These are phyloP conservation scores for Nakazawaea wickerhamii DNA, from an alignment of 805 yeast genomes.

Conservation along the genomic window DNA sequence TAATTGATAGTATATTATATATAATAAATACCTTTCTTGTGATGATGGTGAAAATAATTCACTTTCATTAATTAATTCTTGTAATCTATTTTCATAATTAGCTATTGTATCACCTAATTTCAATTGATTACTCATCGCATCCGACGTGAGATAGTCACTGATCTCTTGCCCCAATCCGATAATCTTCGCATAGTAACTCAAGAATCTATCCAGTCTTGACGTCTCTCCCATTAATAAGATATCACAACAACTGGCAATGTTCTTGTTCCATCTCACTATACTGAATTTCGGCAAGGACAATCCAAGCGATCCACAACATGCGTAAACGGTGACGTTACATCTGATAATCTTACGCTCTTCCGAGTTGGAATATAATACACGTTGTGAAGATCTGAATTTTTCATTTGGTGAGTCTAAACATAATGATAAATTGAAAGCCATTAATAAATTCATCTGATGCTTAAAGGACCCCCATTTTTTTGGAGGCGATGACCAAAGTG, in stretches of 20 bases:
- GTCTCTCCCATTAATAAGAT: constrained; percentile 31
- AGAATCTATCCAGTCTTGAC: constrained; percentile 32
- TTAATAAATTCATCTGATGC: constrained; percentile 43
- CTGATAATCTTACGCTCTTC: constrained; percentile 34
- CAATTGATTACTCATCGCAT: constrained; percentile 9
- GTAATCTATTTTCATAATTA: constrained; percentile 34
- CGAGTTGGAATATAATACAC: constrained; percentile 23
- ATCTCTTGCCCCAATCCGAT: constrained; percentile 48
- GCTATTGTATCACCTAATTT: constrained; percentile 8
- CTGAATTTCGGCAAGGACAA: constrained; percentile 46
- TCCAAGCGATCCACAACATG: constrained; percentile 47
- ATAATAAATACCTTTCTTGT: constrained; percentile 33
- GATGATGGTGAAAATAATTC: constrained; percentile 29
- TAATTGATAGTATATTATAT: constrained; percentile 44
- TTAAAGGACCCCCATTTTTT: constrained; percentile 46
- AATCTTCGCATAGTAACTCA: constrained; percentile 39
- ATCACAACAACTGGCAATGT: constrained; percentile 34
- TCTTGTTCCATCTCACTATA: constrained; percentile 42
- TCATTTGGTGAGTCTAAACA: constrained; percentile 45
- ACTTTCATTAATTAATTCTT: constrained; percentile 34
- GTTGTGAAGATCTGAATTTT: constrained; percentile 21
- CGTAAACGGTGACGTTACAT: constrained; percentile 41
- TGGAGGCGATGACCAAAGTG: constrained; percentile 52
- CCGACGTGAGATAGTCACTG: constrained; percentile 33
- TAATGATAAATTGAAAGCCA: constrained; percentile 38